Evolutionary conservation across 2,329 filamentous ascomycete species (phyloP), one percentile per base, ranked within the genome.

Genomic region (Fusarium stilboides): DNA sequence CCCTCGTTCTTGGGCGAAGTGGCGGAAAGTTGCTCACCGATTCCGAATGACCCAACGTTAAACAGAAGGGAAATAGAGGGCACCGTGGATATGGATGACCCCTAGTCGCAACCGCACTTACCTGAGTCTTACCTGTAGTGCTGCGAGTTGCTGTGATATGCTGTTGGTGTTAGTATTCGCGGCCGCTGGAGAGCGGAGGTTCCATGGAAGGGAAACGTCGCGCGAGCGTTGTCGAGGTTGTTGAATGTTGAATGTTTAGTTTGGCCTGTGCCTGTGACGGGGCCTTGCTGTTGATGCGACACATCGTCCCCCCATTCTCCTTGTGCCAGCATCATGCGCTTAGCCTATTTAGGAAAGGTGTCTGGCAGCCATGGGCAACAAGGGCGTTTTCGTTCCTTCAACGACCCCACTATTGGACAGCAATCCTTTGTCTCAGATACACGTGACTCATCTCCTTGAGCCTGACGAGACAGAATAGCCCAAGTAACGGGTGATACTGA

Each of bases 341-440:
- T 72, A 55, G 9, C 76, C 60, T 19, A 8, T 64, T 74, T 31
- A 3, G 72, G 74, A 9, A 57, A 72, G 52, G 76, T 36, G 22
- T 34, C 24, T 76, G 63, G 75, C 73, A 76, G 70, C 75, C 75
- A 77, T 77, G 73, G 75, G 76, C 76, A 77, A 77, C 76, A 76
- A 51, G 50, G 65, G 46, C 66, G 57, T 52, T 61, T 55, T 63
- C 56, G 61, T 73, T 58, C 59, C 40, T 65, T 45, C 33, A 44
- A 36, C 13, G 53, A 58, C 68, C 61, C 66, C 71, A 68, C 72
- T 66, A 64, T 65, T 75, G 71, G 70, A 64, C 68, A 69, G 62
- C 67, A 64, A 66, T 62, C 24, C 14, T 52, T 22, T 63, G 66
- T 69, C 47, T 68, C 57, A 44, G 28, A 44, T 42, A 47, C 72